phyloP scores from a whole-genome alignment of 495 filamentous ascomycete genomes.

The Neurospora sp. region DNA sequence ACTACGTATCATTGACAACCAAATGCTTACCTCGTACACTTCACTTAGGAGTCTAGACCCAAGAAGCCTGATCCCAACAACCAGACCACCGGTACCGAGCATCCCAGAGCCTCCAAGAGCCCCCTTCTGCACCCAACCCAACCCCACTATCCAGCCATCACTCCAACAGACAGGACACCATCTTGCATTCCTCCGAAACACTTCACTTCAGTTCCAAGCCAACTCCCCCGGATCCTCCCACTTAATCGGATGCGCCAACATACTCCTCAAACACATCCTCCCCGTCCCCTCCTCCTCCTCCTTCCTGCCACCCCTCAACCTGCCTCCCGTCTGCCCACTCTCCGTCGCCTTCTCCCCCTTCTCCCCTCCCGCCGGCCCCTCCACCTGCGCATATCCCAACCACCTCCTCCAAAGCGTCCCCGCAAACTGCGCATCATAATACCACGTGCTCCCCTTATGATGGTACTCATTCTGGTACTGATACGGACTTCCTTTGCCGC shows the following conservation, averaged over 20 bases:
- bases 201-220: constrained; percentile 5
- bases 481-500: constrained; percentile 59
- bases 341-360: constrained; percentile 57
- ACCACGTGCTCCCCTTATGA: constrained; percentile 84
- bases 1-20: not conserved
- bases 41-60: not conserved
- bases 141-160: not conserved
- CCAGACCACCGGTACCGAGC: not conserved
- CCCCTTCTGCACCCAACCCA: not conserved
- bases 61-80: not conserved
- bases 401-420: constrained; percentile 78
- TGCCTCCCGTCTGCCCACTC: constrained; percentile 39
- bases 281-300: constrained; percentile 56
- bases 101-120: not conserved
- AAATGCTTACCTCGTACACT: not conserved
- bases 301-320: constrained; percentile 54
- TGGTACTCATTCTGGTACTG: constrained; percentile 82
- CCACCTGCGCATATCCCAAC: constrained; percentile 67
- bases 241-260: constrained; percentile 92
- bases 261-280: constrained; percentile 79
- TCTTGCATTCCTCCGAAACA: not conserved
- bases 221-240: constrained; percentile 36
- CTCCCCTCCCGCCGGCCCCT: constrained; percentile 14
- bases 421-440: constrained; percentile 83
- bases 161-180: not conserved